A percentile compares a stretch with the other conserved stretches of the same genome.
These are phyloP conservation scores for Clavariopsis aquatica DNA, from an alignment of 495 filamentous ascomycete genomes.

Conservation along the genomic window DNA sequence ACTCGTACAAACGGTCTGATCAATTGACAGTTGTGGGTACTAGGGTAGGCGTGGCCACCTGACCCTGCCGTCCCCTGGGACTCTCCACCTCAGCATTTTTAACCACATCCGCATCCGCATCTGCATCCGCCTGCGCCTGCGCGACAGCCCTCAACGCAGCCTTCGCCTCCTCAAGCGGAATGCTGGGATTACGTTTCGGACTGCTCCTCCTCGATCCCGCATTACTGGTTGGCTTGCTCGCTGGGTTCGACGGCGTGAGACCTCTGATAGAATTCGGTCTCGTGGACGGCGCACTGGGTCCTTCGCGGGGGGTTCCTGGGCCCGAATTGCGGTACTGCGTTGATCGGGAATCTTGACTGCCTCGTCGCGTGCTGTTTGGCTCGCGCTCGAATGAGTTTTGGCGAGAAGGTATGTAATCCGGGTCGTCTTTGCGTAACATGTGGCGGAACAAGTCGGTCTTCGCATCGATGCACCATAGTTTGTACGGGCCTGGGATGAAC, in stretches of 20 bases:
- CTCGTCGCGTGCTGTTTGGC: background rate
- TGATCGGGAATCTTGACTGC: slow-evolving; percentile 23
- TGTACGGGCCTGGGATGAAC: slow-evolving; percentile 40
- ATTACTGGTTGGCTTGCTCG: background rate
- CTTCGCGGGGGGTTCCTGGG: slow-evolving; percentile 13
- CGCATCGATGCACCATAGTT: slow-evolving; percentile 36
- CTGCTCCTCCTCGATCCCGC: slow-evolving; percentile 4
- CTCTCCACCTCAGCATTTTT: no score
- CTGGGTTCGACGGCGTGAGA: background rate
- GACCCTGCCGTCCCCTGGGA: background rate
- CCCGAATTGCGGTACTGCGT: slow-evolving; percentile 17
- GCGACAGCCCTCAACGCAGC: slow-evolving; percentile 12
- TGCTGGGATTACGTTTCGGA: slow-evolving; percentile 13
- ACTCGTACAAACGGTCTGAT: background rate
- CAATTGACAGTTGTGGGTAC: background rate
- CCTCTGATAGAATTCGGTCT: slow-evolving; percentile 10
- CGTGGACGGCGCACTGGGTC: slow-evolving; percentile 11
- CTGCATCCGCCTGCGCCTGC: slow-evolving; percentile 18
- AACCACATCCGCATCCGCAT: no score
- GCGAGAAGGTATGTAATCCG: slow-evolving; percentile 24
- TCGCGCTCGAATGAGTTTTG: slow-evolving; percentile 20
- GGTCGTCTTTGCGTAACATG: slow-evolving; percentile 40
- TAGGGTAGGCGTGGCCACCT: background rate
- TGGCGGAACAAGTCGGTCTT: slow-evolving; percentile 29
- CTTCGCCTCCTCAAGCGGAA: slow-evolving; percentile 22